These are phyloP conservation scores for Ustilago shanxiensis DNA, from an alignment of 1,284 basidiomycete species.

Conservation along the genomic window DNA sequence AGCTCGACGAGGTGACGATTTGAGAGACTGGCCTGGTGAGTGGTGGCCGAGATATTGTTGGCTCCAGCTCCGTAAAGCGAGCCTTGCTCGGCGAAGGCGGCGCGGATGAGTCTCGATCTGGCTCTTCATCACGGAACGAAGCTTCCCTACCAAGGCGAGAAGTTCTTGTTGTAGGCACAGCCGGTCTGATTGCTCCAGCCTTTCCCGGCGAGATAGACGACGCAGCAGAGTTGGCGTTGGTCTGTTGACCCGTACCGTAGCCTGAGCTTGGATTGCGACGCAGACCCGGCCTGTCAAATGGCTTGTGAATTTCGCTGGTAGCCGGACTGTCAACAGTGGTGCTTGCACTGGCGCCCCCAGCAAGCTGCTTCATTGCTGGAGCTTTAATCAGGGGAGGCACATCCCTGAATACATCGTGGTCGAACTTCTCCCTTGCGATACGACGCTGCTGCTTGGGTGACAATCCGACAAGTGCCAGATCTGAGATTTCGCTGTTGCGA, in stretches of 20 bases:
- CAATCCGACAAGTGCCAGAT: conserved; percentile 39
- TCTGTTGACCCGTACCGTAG: conserved; percentile 18
- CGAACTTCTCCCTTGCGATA: conserved; percentile 61
- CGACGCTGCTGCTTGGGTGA: conserved; percentile 50
- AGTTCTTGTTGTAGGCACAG: conserved; percentile 9
- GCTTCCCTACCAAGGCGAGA: conserved; percentile 36
- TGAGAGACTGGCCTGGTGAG: conserved; percentile 41
- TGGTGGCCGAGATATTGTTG: conserved; percentile 12
- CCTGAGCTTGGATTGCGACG: conserved; percentile 46
- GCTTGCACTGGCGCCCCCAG: background rate
- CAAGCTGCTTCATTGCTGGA: conserved; percentile 10
- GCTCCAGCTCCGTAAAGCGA: conserved; percentile 29
- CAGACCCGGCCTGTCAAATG: conserved; percentile 41
- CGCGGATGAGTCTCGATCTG: conserved; percentile 10
- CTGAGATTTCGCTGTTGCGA: conserved; percentile 38
- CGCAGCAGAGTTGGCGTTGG: conserved; percentile 35
- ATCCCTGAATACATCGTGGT: conserved; percentile 59
- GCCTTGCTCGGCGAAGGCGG: conserved; percentile 26
- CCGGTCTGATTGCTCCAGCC: conserved; percentile 4
- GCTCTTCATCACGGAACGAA: conserved; percentile 30
- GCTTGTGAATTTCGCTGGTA: conserved; percentile 31
- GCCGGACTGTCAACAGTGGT: conserved; percentile 27
- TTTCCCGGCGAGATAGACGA: conserved; percentile 48
- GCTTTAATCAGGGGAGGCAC: conserved; percentile 36
- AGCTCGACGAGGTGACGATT: conserved; percentile 25